A percentile compares a stretch with the other conserved stretches of the same genome.
phyloP scores from a whole-genome alignment of 2,329 filamentous ascomycete species.

The Aspergillus floridensis region DNA sequence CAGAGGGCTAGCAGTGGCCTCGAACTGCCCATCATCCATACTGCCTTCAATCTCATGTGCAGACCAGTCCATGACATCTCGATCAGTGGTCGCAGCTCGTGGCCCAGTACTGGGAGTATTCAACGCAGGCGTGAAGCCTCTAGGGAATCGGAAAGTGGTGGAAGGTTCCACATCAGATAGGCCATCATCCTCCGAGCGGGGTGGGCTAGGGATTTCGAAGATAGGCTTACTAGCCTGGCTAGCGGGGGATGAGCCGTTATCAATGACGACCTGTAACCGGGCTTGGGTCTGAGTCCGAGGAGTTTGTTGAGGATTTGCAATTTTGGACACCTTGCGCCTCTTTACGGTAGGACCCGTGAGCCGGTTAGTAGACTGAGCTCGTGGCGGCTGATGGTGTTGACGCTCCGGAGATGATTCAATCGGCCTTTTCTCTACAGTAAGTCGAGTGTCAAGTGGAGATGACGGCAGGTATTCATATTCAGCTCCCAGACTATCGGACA shows the following conservation, averaged over 20 bases:
- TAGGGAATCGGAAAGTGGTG: constrained; percentile 38
- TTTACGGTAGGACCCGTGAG: constrained; percentile 27
- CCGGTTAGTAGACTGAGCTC: constrained; percentile 5
- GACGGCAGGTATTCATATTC: constrained; percentile 32
- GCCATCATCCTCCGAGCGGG: constrained; percentile 32
- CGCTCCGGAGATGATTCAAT: background rate
- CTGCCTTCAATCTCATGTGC: background rate
- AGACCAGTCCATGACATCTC: constrained; percentile 12
- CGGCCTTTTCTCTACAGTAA: background rate
- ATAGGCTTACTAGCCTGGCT: constrained; percentile 14
- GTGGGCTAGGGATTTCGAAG: constrained; percentile 42
- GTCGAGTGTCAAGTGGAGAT: constrained; percentile 20
- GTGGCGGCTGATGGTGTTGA: constrained; percentile 4
- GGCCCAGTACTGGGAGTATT: constrained; percentile 27
- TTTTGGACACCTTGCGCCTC: constrained; percentile 35
- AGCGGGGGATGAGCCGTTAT: constrained; percentile 18
- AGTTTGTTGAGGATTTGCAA: constrained; percentile 7
- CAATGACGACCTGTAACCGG: constrained; percentile 28
- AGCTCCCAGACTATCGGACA: constrained; percentile 32
- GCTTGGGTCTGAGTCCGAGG: constrained; percentile 10
- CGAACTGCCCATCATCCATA: constrained; percentile 17
- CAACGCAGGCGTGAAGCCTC: constrained; percentile 31
- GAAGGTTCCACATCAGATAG: constrained; percentile 20
- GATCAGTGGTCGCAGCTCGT: constrained; percentile 17
- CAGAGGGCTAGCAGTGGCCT: constrained; percentile 20